These are phyloP conservation scores for Globisporangium apiculatum DNA, from an alignment of 352 stramenopile genomes.

Conservation along the genomic window DNA sequence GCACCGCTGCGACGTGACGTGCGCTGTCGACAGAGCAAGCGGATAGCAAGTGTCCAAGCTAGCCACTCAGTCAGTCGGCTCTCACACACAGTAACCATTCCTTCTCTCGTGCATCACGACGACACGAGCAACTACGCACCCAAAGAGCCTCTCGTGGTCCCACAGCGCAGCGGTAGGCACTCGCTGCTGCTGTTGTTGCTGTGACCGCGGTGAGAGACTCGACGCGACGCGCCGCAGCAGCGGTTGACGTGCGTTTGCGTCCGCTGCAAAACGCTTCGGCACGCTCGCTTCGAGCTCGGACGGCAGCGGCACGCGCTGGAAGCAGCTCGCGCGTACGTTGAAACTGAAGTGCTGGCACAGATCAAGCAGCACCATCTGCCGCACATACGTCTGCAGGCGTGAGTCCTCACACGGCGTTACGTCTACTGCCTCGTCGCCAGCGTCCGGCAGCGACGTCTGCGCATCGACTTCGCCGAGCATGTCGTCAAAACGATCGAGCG, in stretches of 20 bases:
- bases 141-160: conserved; percentile 1
- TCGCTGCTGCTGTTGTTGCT: no score
- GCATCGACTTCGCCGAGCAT: conserved; percentile 23
- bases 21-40: background rate
- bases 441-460: conserved; percentile 8
- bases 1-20: conserved; percentile 17
- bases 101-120: no score
- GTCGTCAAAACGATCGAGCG: conserved; percentile 25
- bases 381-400: conserved; percentile 41
- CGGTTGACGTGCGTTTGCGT: conserved; percentile 16
- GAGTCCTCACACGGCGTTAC: conserved; percentile 11
- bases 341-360: conserved; percentile 56
- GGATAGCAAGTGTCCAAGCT: no score
- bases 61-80: no score
- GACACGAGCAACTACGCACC: conserved; percentile 3
- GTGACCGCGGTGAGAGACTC: conserved; percentile 2
- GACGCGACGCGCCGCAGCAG: conserved; percentile 6
- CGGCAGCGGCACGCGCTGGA: conserved; percentile 28
- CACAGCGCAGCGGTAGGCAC: no score
- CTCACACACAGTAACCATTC: no score
- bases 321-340: conserved; percentile 29
- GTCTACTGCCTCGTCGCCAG: conserved; percentile 13
- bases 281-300: conserved; percentile 16
- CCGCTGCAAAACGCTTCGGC: conserved; percentile 13
- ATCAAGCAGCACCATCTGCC: conserved; percentile 38